A percentile compares a stretch with the other conserved stretches of the same genome.
Conservation (phyloP, 306 rosid genomes). For the Quercus engelmannii region DNA sequence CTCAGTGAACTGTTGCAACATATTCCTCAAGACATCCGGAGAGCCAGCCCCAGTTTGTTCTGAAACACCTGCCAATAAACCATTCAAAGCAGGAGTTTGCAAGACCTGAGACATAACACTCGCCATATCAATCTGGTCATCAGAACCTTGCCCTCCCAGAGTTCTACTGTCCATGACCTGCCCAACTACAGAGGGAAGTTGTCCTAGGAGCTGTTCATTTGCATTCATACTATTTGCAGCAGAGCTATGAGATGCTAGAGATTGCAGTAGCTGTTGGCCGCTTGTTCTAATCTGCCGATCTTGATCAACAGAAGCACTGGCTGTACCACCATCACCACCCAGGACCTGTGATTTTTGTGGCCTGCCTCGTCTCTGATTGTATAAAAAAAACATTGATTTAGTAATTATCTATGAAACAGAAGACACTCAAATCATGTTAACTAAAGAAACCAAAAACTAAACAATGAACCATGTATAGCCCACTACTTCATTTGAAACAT, state of each 20-base stretch:
- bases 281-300: constrained; percentile 41
- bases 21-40: constrained; percentile 79
- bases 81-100: constrained; percentile 84
- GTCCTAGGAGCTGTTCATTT: constrained; percentile 34
- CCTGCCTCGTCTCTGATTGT: constrained; percentile 55
- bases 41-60: constrained; percentile 88
- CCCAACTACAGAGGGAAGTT: constrained; percentile 32
- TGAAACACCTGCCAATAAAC: constrained; percentile 81
- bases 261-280: constrained; percentile 64
- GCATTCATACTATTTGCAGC: constrained; percentile 33
- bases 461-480: background rate
- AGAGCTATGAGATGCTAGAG: constrained; percentile 54
- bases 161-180: constrained; percentile 29
- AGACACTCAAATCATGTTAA: background rate
- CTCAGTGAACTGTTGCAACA: constrained; percentile 88
- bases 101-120: constrained; percentile 88
- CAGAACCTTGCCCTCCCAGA: constrained; percentile 26
- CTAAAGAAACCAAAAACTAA: background rate
- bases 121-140: constrained; percentile 55
- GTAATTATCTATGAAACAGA: background rate
- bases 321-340: constrained; percentile 49
- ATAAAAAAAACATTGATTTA: constrained; percentile 2
- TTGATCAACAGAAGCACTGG: constrained; percentile 50
- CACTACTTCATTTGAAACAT: background rate
- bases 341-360: constrained; percentile 41